Evolutionary conservation across 495 filamentous ascomycete species (phyloP), one percentile per base, ranked within the genome.

Genomic region (Penicillium antarcticum): DNA sequence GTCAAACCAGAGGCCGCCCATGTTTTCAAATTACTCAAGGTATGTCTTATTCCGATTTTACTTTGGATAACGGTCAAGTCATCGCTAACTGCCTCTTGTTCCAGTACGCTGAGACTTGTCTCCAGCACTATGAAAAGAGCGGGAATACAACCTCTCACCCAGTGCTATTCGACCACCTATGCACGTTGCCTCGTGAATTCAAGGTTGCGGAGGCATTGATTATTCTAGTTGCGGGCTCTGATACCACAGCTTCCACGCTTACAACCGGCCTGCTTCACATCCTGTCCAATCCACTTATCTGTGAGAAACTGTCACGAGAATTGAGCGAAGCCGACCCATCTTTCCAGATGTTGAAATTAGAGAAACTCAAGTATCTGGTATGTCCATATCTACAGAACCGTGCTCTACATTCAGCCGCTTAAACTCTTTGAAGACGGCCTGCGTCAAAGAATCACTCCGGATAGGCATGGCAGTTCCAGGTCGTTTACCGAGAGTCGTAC

Each of bases 351-450:
- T 23, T 23, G 21, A 23, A 23, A 3, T 17, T 53, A 23, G 43
- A 53, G 26, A 53, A 53, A n/a, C 14, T 48, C 9, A 24, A 47
- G 11, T 53, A 53, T 24, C 14, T 53, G 44, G 51, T 48, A 53
- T 21, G 31, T n/a, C n/a, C 21, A 23, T 23, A 23, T 23, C 5
- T 23, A 2, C 21, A 2, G 5, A 5, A 23, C 21, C 3, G 5
- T 2, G 21, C 21, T 23, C 21, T 23, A 23, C 5, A 23, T 23
- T 5, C 21, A 5, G 5, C 21, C 2, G 2, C 21, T 23, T 23
- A 2, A 23, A 23, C 21, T 5, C 5, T 5, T 23, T 23, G 21
- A 23, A 23, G 21, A 23, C 21, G 21, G 21, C 21, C 5, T 23
- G 21, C 21, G 21, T 46, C 26, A 46, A 46, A 19, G 43, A 46